Conservation (phyloP, 2,329 filamentous ascomycete species). For the Sordariomycetes sp. region DNA sequence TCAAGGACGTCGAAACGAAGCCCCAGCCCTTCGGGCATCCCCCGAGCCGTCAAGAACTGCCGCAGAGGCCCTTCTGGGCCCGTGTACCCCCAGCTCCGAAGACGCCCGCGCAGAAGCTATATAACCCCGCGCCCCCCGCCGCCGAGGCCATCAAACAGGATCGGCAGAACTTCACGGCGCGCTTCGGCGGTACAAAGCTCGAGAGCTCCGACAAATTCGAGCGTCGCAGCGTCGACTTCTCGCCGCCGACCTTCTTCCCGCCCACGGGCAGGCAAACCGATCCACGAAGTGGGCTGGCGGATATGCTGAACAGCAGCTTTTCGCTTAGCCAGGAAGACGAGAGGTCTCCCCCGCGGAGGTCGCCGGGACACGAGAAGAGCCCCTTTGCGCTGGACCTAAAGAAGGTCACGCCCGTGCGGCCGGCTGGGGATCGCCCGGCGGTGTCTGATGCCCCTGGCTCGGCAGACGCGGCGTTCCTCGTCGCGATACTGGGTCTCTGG, state of each 20-base stretch:
- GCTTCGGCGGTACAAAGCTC: neutral
- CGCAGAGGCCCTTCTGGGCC: slow-evolving; percentile 44
- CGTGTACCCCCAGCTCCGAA: slow-evolving; percentile 51
- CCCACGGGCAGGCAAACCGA: slow-evolving; percentile 16
- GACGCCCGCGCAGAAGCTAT: slow-evolving; percentile 40
- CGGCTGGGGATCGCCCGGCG: neutral
- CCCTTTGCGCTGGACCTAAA: neutral
- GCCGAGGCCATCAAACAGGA: slow-evolving; percentile 17
- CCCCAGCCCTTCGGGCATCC: slow-evolving; percentile 23
- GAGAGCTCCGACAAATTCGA: neutral
- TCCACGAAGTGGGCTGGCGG: slow-evolving; percentile 19
- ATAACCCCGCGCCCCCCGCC: slow-evolving; percentile 27
- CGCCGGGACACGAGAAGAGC: neutral
- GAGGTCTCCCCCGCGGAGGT: neutral
- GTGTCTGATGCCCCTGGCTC: neutral
- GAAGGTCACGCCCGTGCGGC: neutral
- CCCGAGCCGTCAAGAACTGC: slow-evolving; percentile 16
- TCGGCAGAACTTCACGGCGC: slow-evolving; percentile 2
- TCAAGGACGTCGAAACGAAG: slow-evolving; percentile 21
- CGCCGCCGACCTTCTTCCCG: slow-evolving; percentile 40
- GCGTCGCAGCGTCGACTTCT: slow-evolving; percentile 22
- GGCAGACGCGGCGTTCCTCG: slow-evolving; percentile 1
- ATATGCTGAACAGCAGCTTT: slow-evolving; percentile 21
- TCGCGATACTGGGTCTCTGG: neutral
- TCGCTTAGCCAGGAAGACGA: slow-evolving; percentile 12